Base-by-base conservation (phyloP, 148 eudicot genomes). In the Amaranthus cruentus region DNA sequence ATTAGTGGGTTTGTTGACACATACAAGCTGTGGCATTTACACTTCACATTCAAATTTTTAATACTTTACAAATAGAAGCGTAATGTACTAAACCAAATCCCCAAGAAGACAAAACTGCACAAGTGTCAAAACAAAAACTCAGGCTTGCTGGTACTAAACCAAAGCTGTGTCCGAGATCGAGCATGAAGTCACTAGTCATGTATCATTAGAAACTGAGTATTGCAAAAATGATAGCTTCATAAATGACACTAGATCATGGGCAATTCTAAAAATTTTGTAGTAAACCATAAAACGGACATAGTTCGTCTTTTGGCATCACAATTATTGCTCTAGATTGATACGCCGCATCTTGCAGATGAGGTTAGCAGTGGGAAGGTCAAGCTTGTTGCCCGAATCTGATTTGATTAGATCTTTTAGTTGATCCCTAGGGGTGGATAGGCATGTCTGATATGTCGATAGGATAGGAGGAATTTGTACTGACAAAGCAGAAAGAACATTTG, bases 401-500 rank as follows among this genome's bases (percentile, higher is more conserved):
- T 73, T 89, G 46, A 94, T 62, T 11, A 94, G 76, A 71, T 94
- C 98, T 77, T 78, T 88, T 73, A 94, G 76, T 78, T 89, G 88
- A 60, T 94, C 96, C 75, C 86, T 85, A 50, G 93, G 93, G 56
- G 88, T 82, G 10, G 98, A 89, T 68, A 91, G 87, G 76, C 98
- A 94, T 21, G 88, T 82, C 52, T 91, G 96, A 72, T 89, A 94
- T 44, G 97, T 91, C 43, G 98, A 75, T 42, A 94, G 88, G 69
- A 85, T 79, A 3, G 74, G 80, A 52, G 98, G 98, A 62, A 90
- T 83, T 13, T 97, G 96, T 84, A 91, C 93, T 3, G 97, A 91
- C 70, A 94, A 85, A 44, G 98, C 98, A 18, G 96, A 91, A 64
- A 94, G 91, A 57, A 94, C 98, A 61, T 94, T 91, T 48, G 93